These are phyloP conservation scores for Fusarium fujikuroi DNA, from an alignment of 2,329 filamentous ascomycete species.

Conservation along the genomic window DNA sequence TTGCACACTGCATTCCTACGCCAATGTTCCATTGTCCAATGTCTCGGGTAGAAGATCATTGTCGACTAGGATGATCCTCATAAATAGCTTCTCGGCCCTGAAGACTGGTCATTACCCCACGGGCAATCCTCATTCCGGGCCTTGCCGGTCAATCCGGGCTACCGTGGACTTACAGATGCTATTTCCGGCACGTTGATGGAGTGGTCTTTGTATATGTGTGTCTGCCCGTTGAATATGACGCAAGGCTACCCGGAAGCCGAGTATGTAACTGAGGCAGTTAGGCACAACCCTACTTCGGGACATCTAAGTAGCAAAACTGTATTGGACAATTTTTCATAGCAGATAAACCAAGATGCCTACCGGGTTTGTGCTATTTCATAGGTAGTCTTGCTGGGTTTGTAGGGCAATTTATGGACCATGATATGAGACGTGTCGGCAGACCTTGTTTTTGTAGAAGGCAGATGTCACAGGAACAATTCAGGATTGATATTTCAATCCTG, in stretches of 20 bases:
- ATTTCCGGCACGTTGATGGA: not conserved
- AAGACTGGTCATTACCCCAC: not conserved
- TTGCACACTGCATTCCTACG: not conserved
- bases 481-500: no score
- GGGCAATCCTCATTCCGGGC: not conserved
- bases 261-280: not conserved
- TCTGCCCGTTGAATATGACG: not conserved
- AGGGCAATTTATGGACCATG: not conserved
- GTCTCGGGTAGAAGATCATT: conserved; percentile 1
- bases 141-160: not conserved
- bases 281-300: not conserved
- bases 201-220: not conserved
- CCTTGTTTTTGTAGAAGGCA: not conserved
- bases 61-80: conserved; percentile 1
- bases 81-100: not conserved
- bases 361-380: not conserved
- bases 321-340: not conserved
- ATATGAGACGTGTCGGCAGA: not conserved
- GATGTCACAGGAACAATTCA: not conserved
- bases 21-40: not conserved
- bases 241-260: not conserved
- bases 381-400: not conserved
- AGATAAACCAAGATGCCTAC: not conserved
- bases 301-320: not conserved
- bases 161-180: not conserved